Conservation (phyloP, 2,329 filamentous ascomycete genomes). For the Aurifilum marmelostoma region DNA sequence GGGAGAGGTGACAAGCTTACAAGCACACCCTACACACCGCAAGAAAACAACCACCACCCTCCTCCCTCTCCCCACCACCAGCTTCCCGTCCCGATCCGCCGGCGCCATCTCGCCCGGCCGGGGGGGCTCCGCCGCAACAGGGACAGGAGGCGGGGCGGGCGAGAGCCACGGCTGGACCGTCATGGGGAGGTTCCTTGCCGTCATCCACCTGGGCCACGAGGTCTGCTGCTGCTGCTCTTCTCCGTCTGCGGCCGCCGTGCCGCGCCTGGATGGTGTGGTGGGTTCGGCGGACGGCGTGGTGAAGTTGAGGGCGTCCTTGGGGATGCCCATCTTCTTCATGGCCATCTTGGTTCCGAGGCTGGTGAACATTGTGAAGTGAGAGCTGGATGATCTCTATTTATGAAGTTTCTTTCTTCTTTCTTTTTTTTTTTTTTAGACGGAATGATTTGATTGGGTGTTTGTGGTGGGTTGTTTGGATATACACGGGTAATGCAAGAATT, state of each 20-base stretch:
- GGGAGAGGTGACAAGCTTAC: conserved; percentile 41
- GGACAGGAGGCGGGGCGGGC: conserved; percentile 54
- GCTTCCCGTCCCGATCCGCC: conserved; percentile 48
- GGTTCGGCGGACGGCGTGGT: conserved; percentile 39
- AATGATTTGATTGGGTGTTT: too few species aligned
- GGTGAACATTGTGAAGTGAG: conserved; percentile 52
- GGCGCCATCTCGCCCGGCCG: conserved; percentile 53
- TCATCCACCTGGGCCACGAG: conserved; percentile 52
- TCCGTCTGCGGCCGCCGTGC: background rate
- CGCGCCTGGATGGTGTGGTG: conserved; percentile 19
- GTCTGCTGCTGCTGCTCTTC: background rate
- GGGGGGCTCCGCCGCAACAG: conserved; percentile 48
- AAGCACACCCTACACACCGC: conserved; percentile 59
- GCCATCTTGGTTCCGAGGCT: conserved; percentile 61
- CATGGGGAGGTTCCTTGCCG: conserved; percentile 52
- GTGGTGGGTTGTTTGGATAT: too few species aligned
- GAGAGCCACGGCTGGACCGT: conserved; percentile 58
- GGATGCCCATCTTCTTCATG: conserved; percentile 59
- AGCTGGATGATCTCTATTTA: too few species aligned
- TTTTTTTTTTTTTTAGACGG: too few species aligned
- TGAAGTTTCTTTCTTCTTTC: background rate
- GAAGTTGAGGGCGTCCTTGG: conserved; percentile 53
- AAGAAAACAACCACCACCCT: conserved; percentile 55
- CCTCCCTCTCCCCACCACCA: conserved; percentile 43
- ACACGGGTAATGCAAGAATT: too few species aligned